These are phyloP conservation scores for Fusarium nurragi DNA, from an alignment of 2,329 filamentous ascomycete genomes.

Conservation along the genomic window DNA sequence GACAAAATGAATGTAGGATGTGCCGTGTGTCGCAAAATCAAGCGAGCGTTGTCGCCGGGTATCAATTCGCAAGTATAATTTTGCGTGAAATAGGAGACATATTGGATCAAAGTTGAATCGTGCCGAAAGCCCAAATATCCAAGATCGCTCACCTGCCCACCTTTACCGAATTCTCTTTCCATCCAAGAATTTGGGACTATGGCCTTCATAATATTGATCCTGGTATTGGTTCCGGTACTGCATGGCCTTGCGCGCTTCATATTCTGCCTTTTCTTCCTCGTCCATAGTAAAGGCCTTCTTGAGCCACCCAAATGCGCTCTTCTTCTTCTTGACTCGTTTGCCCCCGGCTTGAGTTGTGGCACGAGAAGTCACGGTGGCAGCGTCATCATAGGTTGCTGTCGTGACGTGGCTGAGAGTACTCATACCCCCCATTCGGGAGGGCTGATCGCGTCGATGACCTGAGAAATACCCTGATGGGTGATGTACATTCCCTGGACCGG, in stretches of 20 bases:
- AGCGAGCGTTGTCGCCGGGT: conserved; percentile 36
- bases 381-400: conserved; percentile 55
- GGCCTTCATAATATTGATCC: conserved; percentile 61
- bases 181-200: conserved; percentile 65
- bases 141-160: neutral
- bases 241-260: conserved; percentile 64
- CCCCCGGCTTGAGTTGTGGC: conserved; percentile 46
- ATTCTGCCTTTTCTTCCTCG: conserved; percentile 69
- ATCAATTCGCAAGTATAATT: conserved; percentile 40
- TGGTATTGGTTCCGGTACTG: conserved; percentile 53
- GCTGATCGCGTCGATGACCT: conserved; percentile 58
- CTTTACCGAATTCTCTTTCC: conserved; percentile 58
- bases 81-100: conserved; percentile 23
- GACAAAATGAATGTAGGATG: conserved; percentile 15
- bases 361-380: conserved; percentile 42
- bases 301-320: conserved; percentile 73
- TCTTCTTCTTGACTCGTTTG: conserved; percentile 69
- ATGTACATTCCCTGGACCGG: conserved; percentile 49
- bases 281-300: conserved; percentile 74
- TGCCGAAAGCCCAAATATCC: conserved; percentile 5
- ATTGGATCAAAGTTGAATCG: neutral
- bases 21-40: conserved; percentile 34
- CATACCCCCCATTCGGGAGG: conserved; percentile 63
- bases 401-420: conserved; percentile 67
- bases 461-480: conserved; percentile 49